phyloP scores from a whole-genome alignment of 192 early-diverging fungal species.

The Entophlyctis luteolus region DNA sequence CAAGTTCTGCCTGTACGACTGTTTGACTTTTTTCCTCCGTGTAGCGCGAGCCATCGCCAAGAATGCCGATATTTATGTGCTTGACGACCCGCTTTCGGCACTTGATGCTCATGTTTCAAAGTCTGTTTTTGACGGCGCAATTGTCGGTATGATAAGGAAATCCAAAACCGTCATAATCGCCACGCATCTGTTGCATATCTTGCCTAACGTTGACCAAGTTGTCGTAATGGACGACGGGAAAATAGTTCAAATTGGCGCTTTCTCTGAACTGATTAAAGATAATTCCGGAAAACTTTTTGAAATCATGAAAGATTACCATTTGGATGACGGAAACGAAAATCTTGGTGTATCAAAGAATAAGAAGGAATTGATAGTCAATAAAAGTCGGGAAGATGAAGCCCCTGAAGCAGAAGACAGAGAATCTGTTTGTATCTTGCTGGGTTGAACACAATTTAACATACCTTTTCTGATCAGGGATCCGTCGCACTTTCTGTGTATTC shows the following conservation, averaged over 20 bases:
- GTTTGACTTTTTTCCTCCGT: constrained; percentile 47
- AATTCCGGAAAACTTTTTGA: constrained; percentile 7
- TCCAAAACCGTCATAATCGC: constrained; percentile 34
- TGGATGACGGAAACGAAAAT: constrained; percentile 23
- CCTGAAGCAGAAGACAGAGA: constrained; percentile 15
- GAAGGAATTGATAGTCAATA: background rate
- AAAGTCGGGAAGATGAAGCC: constrained; percentile 1
- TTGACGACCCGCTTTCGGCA: constrained; percentile 57
- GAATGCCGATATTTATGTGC: constrained; percentile 63
- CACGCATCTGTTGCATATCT: constrained; percentile 40
- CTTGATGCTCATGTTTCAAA: constrained; percentile 51
- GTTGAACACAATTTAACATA: background rate
- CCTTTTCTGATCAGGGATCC: background rate
- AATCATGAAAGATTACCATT: constrained; percentile 33
- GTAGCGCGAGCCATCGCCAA: constrained; percentile 59
- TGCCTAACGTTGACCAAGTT: constrained; percentile 26
- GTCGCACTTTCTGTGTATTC: background rate
- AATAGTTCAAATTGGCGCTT: constrained; percentile 38
- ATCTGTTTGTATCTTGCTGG: background rate
- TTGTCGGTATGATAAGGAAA: constrained; percentile 30
- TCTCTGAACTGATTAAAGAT: constrained; percentile 27
- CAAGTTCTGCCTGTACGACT: too few relatives aligned
- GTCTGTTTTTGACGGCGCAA: constrained; percentile 65
- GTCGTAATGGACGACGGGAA: constrained; percentile 35
- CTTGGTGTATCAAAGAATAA: background rate